Percentiles rank a stretch among this genome's conserved stretches.
These are phyloP conservation scores for Xylaria sp. DNA, from an alignment of 2,329 filamentous ascomycete genomes.

Conservation along the genomic window DNA sequence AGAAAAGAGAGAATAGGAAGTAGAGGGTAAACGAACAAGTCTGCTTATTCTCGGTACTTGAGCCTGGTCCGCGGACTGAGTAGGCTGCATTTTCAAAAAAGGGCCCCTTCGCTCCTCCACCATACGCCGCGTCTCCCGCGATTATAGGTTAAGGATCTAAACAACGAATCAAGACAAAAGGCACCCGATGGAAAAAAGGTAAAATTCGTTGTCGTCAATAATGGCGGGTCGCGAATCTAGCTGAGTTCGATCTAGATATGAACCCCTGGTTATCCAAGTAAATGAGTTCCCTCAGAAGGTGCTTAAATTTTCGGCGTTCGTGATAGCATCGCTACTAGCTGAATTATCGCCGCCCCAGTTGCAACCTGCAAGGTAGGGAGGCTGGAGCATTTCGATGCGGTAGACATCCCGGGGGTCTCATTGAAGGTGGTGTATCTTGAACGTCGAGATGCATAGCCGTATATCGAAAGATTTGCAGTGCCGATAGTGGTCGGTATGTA, in stretches of 20 bases:
- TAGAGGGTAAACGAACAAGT: background rate
- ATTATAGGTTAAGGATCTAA: background rate
- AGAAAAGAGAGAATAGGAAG: background rate
- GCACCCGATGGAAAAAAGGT: background rate
- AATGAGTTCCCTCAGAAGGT: background rate
- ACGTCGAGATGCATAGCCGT: background rate
- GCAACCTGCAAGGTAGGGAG: background rate
- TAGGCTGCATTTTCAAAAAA: background rate
- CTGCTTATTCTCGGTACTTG: background rate
- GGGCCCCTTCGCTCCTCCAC: background rate
- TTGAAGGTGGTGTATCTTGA: background rate
- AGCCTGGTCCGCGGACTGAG: background rate
- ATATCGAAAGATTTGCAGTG: background rate
- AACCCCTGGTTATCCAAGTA: background rate
- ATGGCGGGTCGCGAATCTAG: background rate
- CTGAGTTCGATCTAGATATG: background rate
- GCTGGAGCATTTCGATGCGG: background rate
- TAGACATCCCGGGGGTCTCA: background rate
- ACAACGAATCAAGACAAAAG: background rate
- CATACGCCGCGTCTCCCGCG: background rate
- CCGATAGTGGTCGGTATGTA: background rate
- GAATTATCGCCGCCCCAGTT: background rate
- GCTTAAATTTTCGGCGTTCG: background rate
- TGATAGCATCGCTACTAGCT: background rate
- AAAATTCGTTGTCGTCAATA: background rate